Conservation (phyloP, 441 rosid species). For the Arabidopsis hybrid region DNA sequence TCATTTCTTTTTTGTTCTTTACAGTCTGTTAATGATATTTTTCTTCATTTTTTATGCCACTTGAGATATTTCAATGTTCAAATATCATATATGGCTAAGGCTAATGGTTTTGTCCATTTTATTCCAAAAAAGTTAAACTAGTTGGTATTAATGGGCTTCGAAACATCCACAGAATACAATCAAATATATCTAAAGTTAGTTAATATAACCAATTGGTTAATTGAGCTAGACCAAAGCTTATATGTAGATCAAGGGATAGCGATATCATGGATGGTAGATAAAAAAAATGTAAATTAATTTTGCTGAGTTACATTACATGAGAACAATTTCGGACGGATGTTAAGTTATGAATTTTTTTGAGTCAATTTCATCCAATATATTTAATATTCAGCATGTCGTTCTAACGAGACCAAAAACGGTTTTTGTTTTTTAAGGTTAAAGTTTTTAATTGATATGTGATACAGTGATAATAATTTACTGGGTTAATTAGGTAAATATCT, state of each 20-base stretch:
- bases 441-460: too few species aligned
- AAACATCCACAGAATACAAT: background rate
- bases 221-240: background rate
- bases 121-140: background rate
- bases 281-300: background rate
- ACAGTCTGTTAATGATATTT: background rate
- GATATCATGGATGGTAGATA: background rate
- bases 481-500: too few species aligned
- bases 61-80: background rate
- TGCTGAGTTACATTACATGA: too few species aligned
- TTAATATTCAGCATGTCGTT: too few species aligned
- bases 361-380: too few species aligned
- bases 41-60: background rate
- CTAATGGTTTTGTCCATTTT: background rate
- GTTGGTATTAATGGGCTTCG: background rate
- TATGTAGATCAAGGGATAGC: background rate
- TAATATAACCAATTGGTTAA: background rate
- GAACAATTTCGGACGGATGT: too few species aligned
- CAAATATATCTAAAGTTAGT: background rate
- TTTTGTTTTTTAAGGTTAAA: too few species aligned
- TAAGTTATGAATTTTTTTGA: too few species aligned
- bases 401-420: too few species aligned
- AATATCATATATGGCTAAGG: background rate
- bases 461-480: too few species aligned
- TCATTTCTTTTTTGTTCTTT: slow-evolving; percentile 5